A percentile compares a stretch with the other conserved stretches of the same genome.
phyloP scores from a whole-genome alignment of 2,329 filamentous ascomycete genomes.

The Penicillium hordei region DNA sequence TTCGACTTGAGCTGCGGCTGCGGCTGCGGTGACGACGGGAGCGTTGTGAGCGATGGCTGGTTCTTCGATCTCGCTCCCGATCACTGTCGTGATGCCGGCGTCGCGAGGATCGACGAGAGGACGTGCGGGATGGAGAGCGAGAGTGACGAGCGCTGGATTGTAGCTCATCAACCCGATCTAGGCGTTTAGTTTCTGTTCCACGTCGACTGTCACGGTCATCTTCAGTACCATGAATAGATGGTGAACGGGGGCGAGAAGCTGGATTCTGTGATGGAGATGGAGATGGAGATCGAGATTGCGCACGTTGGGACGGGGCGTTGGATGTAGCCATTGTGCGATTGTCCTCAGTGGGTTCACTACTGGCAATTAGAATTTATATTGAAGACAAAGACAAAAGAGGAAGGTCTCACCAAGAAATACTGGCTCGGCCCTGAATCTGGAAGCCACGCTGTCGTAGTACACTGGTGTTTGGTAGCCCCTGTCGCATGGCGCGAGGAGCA shows the following conservation, averaged over 20 bases:
- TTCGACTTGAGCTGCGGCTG: conserved; percentile 31
- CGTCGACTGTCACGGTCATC: conserved; percentile 36
- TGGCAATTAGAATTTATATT: background rate
- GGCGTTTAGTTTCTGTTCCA: conserved; percentile 46
- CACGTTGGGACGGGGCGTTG: background rate
- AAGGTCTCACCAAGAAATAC: conserved; percentile 3
- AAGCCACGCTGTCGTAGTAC: conserved; percentile 62
- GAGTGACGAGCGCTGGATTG: conserved; percentile 53
- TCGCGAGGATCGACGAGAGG: conserved; percentile 57
- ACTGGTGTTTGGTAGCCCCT: conserved; percentile 80
- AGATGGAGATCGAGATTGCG: conserved; percentile 34
- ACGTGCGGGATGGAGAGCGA: conserved; percentile 64
- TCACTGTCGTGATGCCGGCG: conserved; percentile 58
- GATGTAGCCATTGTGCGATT: background rate
- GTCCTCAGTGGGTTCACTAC: conserved; percentile 4
- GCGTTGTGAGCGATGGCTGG: conserved; percentile 48
- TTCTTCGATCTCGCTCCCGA: conserved; percentile 44
- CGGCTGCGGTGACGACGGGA: conserved; percentile 52
- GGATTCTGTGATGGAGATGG: conserved; percentile 47
- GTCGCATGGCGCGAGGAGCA: conserved; percentile 91
- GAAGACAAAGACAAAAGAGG: background rate
- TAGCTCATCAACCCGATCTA: conserved; percentile 36
- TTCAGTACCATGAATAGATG: conserved; percentile 31
- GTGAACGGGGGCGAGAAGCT: conserved; percentile 55
- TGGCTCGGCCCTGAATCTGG: conserved; percentile 35